A percentile compares a stretch with the other conserved stretches of the same genome.
These are phyloP conservation scores for Phytophthora litchii DNA, from an alignment of 352 stramenopile species.

Conservation along the genomic window DNA sequence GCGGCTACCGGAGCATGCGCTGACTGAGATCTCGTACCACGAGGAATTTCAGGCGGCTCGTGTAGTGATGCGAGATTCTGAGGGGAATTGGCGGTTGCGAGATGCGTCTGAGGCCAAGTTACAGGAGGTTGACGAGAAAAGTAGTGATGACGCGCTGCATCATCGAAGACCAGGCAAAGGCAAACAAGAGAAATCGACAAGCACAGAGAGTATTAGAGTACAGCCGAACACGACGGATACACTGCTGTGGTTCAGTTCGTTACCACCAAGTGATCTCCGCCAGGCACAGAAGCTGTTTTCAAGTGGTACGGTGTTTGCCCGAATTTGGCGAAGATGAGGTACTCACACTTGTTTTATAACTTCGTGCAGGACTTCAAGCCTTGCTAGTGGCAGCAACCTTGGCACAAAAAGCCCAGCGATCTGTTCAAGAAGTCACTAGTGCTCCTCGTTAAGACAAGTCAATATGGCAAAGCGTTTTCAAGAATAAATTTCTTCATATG, in stretches of 20 bases:
- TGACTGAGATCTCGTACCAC: conserved; percentile 70
- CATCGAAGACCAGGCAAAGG: conserved; percentile 21
- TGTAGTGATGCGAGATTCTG: conserved; percentile 24
- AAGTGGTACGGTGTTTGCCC: conserved; percentile 39
- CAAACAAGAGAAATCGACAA: background rate
- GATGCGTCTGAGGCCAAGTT: conserved; percentile 5
- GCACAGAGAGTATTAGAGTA: conserved; percentile 2
- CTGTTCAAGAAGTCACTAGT: conserved; percentile 19
- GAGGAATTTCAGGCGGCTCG: conserved; percentile 54
- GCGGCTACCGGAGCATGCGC: conserved; percentile 48
- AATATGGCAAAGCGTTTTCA: conserved; percentile 1
- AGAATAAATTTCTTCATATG: conserved; percentile 1
- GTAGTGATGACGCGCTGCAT: conserved; percentile 6
- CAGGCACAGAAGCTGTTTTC: conserved; percentile 66
- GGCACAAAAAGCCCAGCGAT: conserved; percentile 35
- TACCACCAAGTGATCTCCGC: conserved; percentile 67
- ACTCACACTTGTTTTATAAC: no score
- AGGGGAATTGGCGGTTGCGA: conserved; percentile 32
- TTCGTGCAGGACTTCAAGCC: conserved; percentile 38
- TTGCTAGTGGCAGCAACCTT: conserved; percentile 39
- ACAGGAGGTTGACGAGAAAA: conserved; percentile 3
- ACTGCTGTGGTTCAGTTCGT: conserved; percentile 80
- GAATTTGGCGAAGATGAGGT: no score
- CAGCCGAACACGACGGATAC: conserved; percentile 10
- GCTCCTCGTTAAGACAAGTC: background rate